These are phyloP conservation scores for Spergularia bocconei DNA, from an alignment of 148 eudicot species.

Conservation along the genomic window DNA sequence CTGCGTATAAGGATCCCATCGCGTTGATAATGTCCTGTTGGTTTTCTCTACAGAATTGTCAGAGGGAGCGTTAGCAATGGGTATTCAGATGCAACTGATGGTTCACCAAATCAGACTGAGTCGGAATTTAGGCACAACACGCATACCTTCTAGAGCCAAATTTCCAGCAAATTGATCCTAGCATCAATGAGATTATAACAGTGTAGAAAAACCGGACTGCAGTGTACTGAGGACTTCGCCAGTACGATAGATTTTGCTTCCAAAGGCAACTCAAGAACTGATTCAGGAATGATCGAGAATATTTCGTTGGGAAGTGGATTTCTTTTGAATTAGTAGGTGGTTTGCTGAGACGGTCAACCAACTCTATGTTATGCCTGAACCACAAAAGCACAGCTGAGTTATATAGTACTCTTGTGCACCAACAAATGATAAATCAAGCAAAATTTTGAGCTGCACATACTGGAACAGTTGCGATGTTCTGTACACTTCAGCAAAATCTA, in stretches of 20 bases:
- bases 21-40: constrained; percentile 87
- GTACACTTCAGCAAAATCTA: constrained; percentile 94
- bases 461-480: constrained; percentile 58
- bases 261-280: constrained; percentile 88
- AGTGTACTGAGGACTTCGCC: constrained; percentile 98
- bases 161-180: constrained; percentile 95
- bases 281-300: constrained; percentile 54
- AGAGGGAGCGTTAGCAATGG: constrained; percentile 6
- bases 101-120: neutral
- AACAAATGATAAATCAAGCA: neutral
- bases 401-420: constrained; percentile 13
- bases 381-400: constrained; percentile 13
- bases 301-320: constrained; percentile 70
- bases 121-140: constrained; percentile 6
- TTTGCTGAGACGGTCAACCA: constrained; percentile 81
- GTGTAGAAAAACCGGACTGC: constrained; percentile 99
- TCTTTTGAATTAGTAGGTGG: constrained; percentile 72
- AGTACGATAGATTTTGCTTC: constrained; percentile 93
- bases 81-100: neutral
- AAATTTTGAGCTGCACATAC: constrained; percentile 42
- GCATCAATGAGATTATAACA: constrained; percentile 86
- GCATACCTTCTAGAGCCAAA: constrained; percentile 85
- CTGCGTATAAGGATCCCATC: constrained; percentile 92
- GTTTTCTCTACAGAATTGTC: constrained; percentile 44
- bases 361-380: constrained; percentile 66